A percentile compares a stretch with the other conserved stretches of the same genome.
These are phyloP conservation scores for Elongisporangium senticosum DNA, from an alignment of 352 stramenopile species.

Conservation along the genomic window DNA sequence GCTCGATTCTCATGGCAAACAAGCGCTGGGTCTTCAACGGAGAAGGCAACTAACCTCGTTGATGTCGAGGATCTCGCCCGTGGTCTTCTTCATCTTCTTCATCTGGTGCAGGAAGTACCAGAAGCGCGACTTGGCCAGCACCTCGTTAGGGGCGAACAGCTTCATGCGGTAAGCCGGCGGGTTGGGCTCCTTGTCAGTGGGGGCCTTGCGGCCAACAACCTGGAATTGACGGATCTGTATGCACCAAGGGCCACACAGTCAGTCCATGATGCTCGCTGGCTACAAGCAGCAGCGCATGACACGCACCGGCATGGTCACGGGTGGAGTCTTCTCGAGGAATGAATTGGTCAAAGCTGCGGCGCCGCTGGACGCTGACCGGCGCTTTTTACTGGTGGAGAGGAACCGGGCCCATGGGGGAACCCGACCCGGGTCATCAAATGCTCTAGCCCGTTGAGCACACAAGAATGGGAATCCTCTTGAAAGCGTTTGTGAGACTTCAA, in stretches of 20 bases:
- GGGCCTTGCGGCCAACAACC: constrained; percentile 98
- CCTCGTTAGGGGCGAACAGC: constrained; percentile 94
- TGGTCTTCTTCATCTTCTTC: constrained; percentile 99
- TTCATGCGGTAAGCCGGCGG: constrained; percentile 99
- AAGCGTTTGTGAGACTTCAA: too few species aligned
- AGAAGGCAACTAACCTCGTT: constrained; percentile 90
- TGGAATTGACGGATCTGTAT: constrained; percentile 97
- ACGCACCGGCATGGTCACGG: constrained; percentile 28
- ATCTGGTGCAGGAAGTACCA: constrained; percentile 99
- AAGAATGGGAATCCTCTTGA: too few species aligned
- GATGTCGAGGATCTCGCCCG: constrained; percentile 98
- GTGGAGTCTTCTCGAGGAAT: constrained; percentile 22
- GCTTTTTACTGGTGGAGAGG: too few species aligned
- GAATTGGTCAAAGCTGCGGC: too few species aligned
- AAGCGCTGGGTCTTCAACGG: constrained; percentile 42
- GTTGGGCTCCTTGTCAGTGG: constrained; percentile 97
- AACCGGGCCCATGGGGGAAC: too few species aligned
- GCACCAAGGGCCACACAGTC: neutral
- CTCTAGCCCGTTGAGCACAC: too few species aligned
- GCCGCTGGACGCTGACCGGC: too few species aligned
- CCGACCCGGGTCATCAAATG: too few species aligned
- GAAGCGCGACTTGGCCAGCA: constrained; percentile 99
- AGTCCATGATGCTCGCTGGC: constrained; percentile 2
- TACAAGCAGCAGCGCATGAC: constrained; percentile 1
- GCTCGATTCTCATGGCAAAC: constrained; percentile 80